Evolutionary conservation across 192 early-diverging fungal species (phyloP).

Genomic region (Ambispora gerdemannii): DNA sequence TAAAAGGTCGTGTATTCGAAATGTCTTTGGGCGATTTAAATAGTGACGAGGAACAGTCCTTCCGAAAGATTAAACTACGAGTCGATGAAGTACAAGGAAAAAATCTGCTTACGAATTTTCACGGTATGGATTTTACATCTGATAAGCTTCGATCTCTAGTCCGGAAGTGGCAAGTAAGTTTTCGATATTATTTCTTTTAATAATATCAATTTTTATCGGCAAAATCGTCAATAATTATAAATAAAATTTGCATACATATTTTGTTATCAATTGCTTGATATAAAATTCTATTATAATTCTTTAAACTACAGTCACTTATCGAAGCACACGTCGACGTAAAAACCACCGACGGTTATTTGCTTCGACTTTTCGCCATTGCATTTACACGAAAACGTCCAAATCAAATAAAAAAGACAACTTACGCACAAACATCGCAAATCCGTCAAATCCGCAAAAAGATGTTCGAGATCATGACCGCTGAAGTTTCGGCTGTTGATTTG

Average conservation of each 20-base stretch:
- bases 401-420: conserved; percentile 98
- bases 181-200: too few relatives aligned
- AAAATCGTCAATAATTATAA: too few relatives aligned
- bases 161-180: conserved; percentile 94
- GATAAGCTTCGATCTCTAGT: conserved; percentile 99
- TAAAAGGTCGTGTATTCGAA: conserved; percentile 97
- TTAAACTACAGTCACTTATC: conserved; percentile 85
- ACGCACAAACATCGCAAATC: conserved; percentile 96
- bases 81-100: conserved; percentile 97
- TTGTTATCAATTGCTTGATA: background rate
- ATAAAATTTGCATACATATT: background rate
- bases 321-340: conserved; percentile 99
- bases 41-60: conserved; percentile 69
- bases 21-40: conserved; percentile 94
- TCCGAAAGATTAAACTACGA: conserved; percentile 97
- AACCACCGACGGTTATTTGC: conserved; percentile 99
- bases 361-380: conserved; percentile 95
- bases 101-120: conserved; percentile 99
- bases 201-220: too few relatives aligned
- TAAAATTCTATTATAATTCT: background rate
- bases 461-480: conserved; percentile 94
- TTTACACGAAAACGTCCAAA: conserved; percentile 93
- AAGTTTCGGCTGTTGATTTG: conserved; percentile 84
- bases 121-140: conserved; percentile 99
- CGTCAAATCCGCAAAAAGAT: conserved; percentile 99